A percentile compares a stretch with the other conserved stretches of the same genome.
These are phyloP conservation scores for Colletotrichum siamense DNA, from an alignment of 2,329 filamentous ascomycete genomes.

Conservation along the genomic window DNA sequence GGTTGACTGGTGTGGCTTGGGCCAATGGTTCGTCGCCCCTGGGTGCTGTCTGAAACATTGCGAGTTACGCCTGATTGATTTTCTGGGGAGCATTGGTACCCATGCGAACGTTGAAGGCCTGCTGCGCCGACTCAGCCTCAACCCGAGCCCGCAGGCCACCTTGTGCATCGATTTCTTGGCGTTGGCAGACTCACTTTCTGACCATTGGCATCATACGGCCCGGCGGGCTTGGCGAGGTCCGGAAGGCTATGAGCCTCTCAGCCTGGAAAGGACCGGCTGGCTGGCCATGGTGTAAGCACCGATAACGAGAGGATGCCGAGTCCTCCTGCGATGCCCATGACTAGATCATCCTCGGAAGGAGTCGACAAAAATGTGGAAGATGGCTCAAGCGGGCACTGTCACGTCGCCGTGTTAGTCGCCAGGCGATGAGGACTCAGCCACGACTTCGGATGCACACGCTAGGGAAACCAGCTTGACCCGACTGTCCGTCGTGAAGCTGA, in stretches of 20 bases:
- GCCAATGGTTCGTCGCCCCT: background rate
- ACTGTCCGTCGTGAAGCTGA: background rate
- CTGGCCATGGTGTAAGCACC: background rate
- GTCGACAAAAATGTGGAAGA: background rate
- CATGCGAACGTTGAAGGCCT: background rate
- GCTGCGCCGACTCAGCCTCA: slow-evolving; percentile 19
- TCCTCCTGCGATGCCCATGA: background rate
- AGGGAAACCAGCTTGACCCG: background rate
- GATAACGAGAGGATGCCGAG: background rate
- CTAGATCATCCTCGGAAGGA: background rate
- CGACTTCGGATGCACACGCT: background rate
- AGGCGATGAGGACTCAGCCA: background rate
- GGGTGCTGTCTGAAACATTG: background rate
- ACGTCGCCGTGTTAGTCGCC: background rate
- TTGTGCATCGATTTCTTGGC: background rate
- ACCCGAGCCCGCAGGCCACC: background rate
- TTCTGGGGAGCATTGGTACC: background rate
- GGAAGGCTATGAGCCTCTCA: background rate
- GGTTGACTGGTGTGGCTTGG: background rate
- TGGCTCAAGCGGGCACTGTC: background rate
- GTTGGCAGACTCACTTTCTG: background rate
- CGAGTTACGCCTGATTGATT: background rate
- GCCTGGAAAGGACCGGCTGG: background rate
- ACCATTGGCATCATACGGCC: background rate
- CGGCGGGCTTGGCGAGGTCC: background rate